phyloP scores from a whole-genome alignment of 345 rosid genomes.

The Salix udensis region DNA sequence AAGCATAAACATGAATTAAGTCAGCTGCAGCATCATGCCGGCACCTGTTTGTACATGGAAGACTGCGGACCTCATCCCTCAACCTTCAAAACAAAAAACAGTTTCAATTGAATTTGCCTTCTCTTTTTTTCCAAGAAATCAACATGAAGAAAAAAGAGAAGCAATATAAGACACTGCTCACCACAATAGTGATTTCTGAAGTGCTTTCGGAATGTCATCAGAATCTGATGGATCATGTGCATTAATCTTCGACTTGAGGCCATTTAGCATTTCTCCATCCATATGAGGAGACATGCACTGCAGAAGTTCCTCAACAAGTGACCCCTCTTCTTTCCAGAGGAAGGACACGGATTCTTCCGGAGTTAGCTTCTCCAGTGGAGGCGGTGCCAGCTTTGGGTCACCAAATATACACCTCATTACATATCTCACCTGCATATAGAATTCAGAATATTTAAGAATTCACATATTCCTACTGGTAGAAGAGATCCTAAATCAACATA shows the following conservation, averaged over 20 bases:
- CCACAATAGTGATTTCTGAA: constrained; percentile 89
- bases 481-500: constrained; percentile 6
- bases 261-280: constrained; percentile 55
- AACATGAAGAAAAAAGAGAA: neutral
- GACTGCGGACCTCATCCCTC: constrained; percentile 86
- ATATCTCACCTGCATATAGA: constrained; percentile 71
- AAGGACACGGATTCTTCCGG: constrained; percentile 67
- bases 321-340: constrained; percentile 90
- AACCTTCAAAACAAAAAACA: constrained; percentile 49
- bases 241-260: constrained; percentile 64
- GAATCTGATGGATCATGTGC: constrained; percentile 70
- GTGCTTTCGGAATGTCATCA: constrained; percentile 57
- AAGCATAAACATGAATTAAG: constrained; percentile 87
- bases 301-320: constrained; percentile 84
- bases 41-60: constrained; percentile 87
- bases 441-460: neutral
- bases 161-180: constrained; percentile 38
- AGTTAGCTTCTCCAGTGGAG: constrained; percentile 80
- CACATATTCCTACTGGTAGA: neutral
- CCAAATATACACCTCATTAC: constrained; percentile 87
- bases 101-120: constrained; percentile 3
- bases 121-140: constrained; percentile 1
- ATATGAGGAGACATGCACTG: constrained; percentile 72
- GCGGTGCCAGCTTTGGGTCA: constrained; percentile 94
- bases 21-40: constrained; percentile 99